Evolutionary conservation across 352 stramenopile genomes (phyloP).

Genomic region (Globisporangium parvum): DNA sequence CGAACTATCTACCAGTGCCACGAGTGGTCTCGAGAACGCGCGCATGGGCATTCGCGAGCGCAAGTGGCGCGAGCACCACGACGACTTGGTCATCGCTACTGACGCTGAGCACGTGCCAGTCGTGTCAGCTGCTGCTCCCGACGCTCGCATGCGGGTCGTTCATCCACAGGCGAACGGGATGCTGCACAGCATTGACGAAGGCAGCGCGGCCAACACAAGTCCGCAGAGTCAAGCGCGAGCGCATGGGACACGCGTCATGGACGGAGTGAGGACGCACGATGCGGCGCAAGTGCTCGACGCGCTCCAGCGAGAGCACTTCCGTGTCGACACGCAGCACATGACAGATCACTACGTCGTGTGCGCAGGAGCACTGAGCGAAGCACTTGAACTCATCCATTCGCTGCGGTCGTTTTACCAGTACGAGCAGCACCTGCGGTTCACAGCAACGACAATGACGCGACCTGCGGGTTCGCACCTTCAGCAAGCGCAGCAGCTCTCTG

Average conservation of each 20-base stretch:
- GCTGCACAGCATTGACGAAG: constrained; percentile 5
- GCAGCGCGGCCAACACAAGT: not conserved
- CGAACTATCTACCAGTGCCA: not conserved
- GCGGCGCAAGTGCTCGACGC: constrained; percentile 15
- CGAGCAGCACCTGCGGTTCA: constrained; percentile 2
- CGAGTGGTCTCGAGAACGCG: not conserved
- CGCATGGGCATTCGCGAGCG: constrained; percentile 2
- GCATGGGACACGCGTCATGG: constrained; percentile 3
- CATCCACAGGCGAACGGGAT: not conserved
- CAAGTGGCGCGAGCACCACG: constrained; percentile 10
- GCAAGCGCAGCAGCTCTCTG: not conserved
- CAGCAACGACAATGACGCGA: not conserved
- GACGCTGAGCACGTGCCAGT: not conserved
- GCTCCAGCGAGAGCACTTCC: constrained; percentile 28
- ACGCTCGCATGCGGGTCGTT: not conserved
- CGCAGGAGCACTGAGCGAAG: constrained; percentile 6
- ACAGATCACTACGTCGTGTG: constrained; percentile 30
- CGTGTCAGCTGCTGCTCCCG: not conserved
- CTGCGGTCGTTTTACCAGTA: constrained; percentile 10
- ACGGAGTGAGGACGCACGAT: constrained; percentile 10
- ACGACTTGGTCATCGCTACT: not conserved
- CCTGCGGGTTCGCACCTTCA: not conserved
- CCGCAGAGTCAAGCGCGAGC: too few species aligned
- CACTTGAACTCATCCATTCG: constrained; percentile 8
- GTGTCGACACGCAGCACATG: constrained; percentile 14